A percentile compares a stretch with the other conserved stretches of the same genome.
Evolutionary conservation across 768 basidiomycete species (phyloP).

Genomic region (Vishniacozyma victoriae): DNA sequence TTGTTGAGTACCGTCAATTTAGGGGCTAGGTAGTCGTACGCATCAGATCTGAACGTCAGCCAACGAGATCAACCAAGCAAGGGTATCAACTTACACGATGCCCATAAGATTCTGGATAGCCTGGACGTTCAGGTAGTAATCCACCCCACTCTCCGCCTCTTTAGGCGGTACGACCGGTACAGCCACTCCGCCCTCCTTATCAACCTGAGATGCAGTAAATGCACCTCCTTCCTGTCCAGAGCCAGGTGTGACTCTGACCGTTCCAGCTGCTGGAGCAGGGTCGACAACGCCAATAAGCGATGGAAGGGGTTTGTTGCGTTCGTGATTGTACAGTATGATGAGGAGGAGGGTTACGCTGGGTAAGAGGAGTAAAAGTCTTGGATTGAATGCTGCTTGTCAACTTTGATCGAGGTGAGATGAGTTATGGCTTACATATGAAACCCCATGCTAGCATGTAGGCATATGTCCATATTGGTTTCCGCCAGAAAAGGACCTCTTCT

Average conservation of each 20-base stretch:
- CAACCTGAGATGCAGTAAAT: slow-evolving; percentile 2
- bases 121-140: slow-evolving; percentile 83
- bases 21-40: slow-evolving; percentile 27
- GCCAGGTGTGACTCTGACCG: slow-evolving; percentile 8
- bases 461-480: slow-evolving; percentile 63
- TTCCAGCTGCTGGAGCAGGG: slow-evolving; percentile 10
- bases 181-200: slow-evolving; percentile 28
- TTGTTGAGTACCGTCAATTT: slow-evolving; percentile 5
- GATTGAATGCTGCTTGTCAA: slow-evolving; percentile 64
- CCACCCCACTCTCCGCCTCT: slow-evolving; percentile 60
- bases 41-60: slow-evolving; percentile 22
- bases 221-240: background rate
- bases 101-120: slow-evolving; percentile 91
- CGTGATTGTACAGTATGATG: slow-evolving; percentile 64
- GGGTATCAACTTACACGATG: slow-evolving; percentile 54
- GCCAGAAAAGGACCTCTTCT: slow-evolving; percentile 82
- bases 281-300: slow-evolving; percentile 21
- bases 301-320: slow-evolving; percentile 45
- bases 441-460: slow-evolving; percentile 71
- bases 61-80: background rate
- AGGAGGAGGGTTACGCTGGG: slow-evolving; percentile 62
- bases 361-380: slow-evolving; percentile 62
- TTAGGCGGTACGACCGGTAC: slow-evolving; percentile 34
- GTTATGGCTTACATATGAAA: slow-evolving; percentile 63
- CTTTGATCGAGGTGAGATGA: no score